Conservation (phyloP, 805 yeast species). For the Cyberlindnera japonica region DNA sequence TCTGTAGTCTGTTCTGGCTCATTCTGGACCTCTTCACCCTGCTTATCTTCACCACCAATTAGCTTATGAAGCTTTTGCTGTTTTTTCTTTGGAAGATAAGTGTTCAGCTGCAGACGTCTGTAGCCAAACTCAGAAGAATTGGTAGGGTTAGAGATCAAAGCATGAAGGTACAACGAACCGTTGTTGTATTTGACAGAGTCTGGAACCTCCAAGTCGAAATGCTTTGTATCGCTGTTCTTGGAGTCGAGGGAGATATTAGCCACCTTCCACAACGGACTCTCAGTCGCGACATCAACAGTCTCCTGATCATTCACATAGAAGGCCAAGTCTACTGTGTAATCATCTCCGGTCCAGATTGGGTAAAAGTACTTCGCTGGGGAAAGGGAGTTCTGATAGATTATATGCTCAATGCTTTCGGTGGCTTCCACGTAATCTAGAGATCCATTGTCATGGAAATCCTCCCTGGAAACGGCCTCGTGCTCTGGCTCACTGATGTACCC, state of each 20-base stretch:
- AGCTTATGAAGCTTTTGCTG: conserved; percentile 30
- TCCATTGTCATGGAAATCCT: conserved; percentile 14
- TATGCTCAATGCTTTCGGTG: conserved; percentile 21
- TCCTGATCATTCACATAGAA: conserved; percentile 24
- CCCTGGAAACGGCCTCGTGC: conserved; percentile 5
- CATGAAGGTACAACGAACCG: conserved; percentile 34
- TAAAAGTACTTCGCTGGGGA: conserved; percentile 15
- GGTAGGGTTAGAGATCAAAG: conserved; percentile 24
- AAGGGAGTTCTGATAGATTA: conserved; percentile 26
- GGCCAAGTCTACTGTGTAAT: conserved; percentile 16
- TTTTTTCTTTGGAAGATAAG: conserved; percentile 29
- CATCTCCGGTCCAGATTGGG: conserved; percentile 23
- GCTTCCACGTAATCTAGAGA: conserved; percentile 4
- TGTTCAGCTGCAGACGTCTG: conserved; percentile 26
- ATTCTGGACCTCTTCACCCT: conserved; percentile 16
- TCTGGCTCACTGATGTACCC: conserved; percentile 15
- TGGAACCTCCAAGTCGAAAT: conserved; percentile 13
- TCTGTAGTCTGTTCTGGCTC: conserved; percentile 7
- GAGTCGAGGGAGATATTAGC: conserved; percentile 8
- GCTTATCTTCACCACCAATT: conserved; percentile 20
- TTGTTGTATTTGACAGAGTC: conserved; percentile 26
- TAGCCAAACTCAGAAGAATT: conserved; percentile 20
- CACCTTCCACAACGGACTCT: conserved; percentile 7
- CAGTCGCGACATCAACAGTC: conserved; percentile 2
- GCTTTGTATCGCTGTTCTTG: conserved; percentile 13